Evolutionary conservation across 177 flowering plant genomes (phyloP).

Genomic region (Vitis hybrid): DNA sequence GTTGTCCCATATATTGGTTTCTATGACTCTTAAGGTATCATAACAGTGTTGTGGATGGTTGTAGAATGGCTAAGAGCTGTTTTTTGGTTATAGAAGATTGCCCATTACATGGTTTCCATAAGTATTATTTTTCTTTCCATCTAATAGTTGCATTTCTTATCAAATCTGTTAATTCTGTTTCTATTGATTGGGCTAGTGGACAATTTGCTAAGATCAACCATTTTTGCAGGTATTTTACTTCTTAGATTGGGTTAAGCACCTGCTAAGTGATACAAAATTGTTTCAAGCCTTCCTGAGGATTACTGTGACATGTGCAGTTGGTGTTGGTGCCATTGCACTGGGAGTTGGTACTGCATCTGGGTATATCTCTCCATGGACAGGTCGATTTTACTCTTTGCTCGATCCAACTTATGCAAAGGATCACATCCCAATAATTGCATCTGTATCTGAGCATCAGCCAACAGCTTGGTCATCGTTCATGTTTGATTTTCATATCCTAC

Average conservation of each 20-base stretch:
- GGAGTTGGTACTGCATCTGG: constrained; percentile 96
- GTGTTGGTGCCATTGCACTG: constrained; percentile 74
- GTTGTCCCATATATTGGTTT: no score
- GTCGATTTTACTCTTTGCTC: constrained; percentile 91
- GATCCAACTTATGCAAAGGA: constrained; percentile 99
- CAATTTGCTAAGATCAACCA: neutral
- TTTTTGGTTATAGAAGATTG: no score
- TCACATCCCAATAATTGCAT: constrained; percentile 97
- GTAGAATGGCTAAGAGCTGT: no score
- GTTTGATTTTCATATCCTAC: constrained; percentile 96
- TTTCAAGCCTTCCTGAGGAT: constrained; percentile 88
- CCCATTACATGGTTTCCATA: no score
- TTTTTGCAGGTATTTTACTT: constrained; percentile 78
- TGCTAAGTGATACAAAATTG: constrained; percentile 68
- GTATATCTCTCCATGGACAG: constrained; percentile 98
- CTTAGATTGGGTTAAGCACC: constrained; percentile 87
- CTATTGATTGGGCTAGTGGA: neutral
- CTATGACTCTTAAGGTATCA: no score
- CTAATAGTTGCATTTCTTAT: no score
- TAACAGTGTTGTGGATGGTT: no score
- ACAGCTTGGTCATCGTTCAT: constrained; percentile 99
- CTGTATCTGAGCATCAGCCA: constrained; percentile 99
- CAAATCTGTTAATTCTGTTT: no score
- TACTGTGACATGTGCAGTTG: constrained; percentile 72
- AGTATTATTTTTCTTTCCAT: no score